Conservation (phyloP, 805 yeast genomes). For the Starmerella asiatica region DNA sequence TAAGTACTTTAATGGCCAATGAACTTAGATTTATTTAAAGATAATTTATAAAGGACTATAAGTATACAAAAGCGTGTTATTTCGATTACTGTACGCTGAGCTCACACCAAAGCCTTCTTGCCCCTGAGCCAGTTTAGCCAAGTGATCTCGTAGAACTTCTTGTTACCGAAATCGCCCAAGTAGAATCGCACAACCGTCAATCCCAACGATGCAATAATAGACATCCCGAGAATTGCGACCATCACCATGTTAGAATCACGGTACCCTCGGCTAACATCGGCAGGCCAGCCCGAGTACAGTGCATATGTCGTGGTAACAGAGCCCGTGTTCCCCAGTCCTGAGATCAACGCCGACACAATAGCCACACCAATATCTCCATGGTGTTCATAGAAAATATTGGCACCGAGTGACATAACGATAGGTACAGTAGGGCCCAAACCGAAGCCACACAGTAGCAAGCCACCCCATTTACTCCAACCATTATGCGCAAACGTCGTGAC, state of each 20-base stretch:
- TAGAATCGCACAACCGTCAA: slow-evolving; percentile 25
- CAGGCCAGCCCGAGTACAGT: slow-evolving; percentile 77
- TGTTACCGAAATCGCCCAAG: slow-evolving; percentile 28
- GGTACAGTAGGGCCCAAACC: slow-evolving; percentile 91
- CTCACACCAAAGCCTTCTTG: background rate
- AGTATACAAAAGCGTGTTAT: too few species aligned
- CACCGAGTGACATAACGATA: slow-evolving; percentile 69
- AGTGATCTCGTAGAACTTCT: slow-evolving; percentile 15
- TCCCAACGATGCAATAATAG: slow-evolving; percentile 41
- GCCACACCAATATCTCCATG: slow-evolving; percentile 82
- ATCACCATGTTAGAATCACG: slow-evolving; percentile 71
- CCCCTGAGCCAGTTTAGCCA: slow-evolving; percentile 16
- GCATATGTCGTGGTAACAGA: slow-evolving; percentile 80
- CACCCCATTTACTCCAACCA: slow-evolving; percentile 67
- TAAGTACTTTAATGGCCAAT: background rate
- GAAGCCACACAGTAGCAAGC: slow-evolving; percentile 67
- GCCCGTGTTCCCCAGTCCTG: slow-evolving; percentile 79
- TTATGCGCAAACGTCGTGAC: slow-evolving; percentile 65
- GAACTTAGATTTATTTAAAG: background rate
- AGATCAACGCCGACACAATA: slow-evolving; percentile 65
- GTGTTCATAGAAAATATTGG: slow-evolving; percentile 54
- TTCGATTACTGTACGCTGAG: too few species aligned
- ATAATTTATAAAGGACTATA: background rate
- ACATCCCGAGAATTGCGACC: slow-evolving; percentile 60
- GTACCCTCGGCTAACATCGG: slow-evolving; percentile 47